Evolutionary conservation across 345 rosid genomes (phyloP).

Genomic region (Eucalyptus sp.): DNA sequence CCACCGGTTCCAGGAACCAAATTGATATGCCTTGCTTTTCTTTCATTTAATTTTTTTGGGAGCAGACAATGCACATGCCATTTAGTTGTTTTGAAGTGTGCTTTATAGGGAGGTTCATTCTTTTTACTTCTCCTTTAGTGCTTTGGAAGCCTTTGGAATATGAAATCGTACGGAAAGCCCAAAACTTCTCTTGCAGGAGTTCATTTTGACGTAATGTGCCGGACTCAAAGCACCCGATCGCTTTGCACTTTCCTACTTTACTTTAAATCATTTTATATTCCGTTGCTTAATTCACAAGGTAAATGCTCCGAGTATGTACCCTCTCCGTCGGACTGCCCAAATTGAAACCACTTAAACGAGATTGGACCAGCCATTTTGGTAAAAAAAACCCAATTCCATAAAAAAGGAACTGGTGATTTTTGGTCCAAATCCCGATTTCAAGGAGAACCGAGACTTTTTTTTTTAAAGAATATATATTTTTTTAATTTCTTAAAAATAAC

Average conservation of each 20-base stretch:
- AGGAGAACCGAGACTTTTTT: fast-evolving
- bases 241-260: background rate
- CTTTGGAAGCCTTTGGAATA: background rate
- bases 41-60: background rate
- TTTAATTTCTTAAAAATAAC: no score
- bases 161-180: background rate
- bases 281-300: no score
- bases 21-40: background rate
- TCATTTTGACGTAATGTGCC: background rate
- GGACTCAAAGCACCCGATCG: background rate
- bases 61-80: background rate
- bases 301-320: no score
- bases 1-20: background rate
- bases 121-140: background rate
- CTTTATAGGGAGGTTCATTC: background rate
- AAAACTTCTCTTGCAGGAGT: background rate
- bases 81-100: background rate
- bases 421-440: fast-evolving
- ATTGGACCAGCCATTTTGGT: fast-evolving
- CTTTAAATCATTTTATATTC: background rate
- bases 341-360: fast-evolving
- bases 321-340: no score
- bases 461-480: no score
- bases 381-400: no score
- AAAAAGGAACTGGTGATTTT: fast-evolving